A percentile compares a stretch with the other conserved stretches of the same genome.
These are phyloP conservation scores for Setomelanomma holmii DNA, from an alignment of 2,329 filamentous ascomycete species.

Conservation along the genomic window DNA sequence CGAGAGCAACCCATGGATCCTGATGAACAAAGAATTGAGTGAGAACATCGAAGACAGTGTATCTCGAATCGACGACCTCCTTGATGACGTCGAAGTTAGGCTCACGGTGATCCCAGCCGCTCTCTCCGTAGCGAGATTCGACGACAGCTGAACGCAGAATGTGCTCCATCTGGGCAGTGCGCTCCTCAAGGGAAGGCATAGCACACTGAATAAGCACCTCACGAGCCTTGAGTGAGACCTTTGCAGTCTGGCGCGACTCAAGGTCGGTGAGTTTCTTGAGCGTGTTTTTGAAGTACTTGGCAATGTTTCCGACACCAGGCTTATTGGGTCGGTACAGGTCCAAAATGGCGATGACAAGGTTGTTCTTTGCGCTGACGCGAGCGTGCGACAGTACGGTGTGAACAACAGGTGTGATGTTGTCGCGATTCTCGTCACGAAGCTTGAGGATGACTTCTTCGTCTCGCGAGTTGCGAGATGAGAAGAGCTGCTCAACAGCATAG, in stretches of 20 bases:
- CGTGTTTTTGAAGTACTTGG: constrained; percentile 82
- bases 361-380: constrained; percentile 91
- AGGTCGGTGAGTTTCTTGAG: constrained; percentile 90
- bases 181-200: constrained; percentile 93
- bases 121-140: constrained; percentile 96
- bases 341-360: constrained; percentile 86
- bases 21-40: constrained; percentile 94
- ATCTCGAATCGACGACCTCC: constrained; percentile 98
- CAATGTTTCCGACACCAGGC: constrained; percentile 85
- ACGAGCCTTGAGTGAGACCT: constrained; percentile 95
- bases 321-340: constrained; percentile 96
- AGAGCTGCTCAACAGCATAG: constrained; percentile 82
- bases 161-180: constrained; percentile 96
- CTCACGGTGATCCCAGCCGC: constrained; percentile 94
- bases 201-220: constrained; percentile 98
- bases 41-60: constrained; percentile 96
- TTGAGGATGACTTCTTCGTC: constrained; percentile 94
- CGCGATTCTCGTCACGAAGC: constrained; percentile 95
- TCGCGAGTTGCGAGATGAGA: constrained; percentile 82
- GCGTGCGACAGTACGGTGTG: constrained; percentile 93
- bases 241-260: constrained; percentile 83
- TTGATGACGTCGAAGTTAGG: constrained; percentile 90
- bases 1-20: constrained; percentile 92
- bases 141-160: constrained; percentile 95
- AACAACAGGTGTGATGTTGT: constrained; percentile 83